These are phyloP conservation scores for Centaurea solstitialis DNA, from an alignment of 129 eudicot genomes.

Conservation along the genomic window DNA sequence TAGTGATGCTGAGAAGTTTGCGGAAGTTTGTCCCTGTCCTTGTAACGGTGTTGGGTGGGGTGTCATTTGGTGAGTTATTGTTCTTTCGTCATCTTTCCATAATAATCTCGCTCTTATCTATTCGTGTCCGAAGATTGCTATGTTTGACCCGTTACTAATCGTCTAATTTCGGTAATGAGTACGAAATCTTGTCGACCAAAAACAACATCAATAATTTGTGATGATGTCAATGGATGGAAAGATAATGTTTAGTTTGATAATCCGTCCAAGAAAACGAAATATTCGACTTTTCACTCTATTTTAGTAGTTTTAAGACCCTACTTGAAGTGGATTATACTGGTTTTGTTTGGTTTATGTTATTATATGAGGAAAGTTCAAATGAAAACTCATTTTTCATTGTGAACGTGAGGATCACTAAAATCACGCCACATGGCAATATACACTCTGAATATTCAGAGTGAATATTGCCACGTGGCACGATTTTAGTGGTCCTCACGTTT, in stretches of 20 bases:
- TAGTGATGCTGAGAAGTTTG: constrained; percentile 98
- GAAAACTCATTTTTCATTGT: no score
- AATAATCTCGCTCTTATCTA: constrained; percentile 15
- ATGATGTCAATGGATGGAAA: background rate
- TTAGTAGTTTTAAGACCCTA: background rate
- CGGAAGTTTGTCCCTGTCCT: constrained; percentile 94
- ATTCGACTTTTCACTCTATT: background rate
- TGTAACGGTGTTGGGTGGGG: constrained; percentile 96
- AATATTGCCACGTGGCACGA: no score
- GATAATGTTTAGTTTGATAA: no score
- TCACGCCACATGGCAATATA: no score
- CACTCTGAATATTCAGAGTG: no score
- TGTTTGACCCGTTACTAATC: background rate
- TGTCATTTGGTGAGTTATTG: constrained; percentile 65
- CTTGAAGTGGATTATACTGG: background rate
- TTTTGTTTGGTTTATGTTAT: background rate
- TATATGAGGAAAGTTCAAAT: no score
- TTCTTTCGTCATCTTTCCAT: constrained; percentile 15
- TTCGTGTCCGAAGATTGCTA: background rate
- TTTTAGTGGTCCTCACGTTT: no score
- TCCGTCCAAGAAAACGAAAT: background rate
- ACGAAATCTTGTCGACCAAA: background rate
- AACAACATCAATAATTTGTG: background rate
- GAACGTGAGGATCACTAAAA: no score
- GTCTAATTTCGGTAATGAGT: background rate